Conservation (phyloP, 1,139 yeast genomes). For the Scheffersomyces illinoinensis region DNA sequence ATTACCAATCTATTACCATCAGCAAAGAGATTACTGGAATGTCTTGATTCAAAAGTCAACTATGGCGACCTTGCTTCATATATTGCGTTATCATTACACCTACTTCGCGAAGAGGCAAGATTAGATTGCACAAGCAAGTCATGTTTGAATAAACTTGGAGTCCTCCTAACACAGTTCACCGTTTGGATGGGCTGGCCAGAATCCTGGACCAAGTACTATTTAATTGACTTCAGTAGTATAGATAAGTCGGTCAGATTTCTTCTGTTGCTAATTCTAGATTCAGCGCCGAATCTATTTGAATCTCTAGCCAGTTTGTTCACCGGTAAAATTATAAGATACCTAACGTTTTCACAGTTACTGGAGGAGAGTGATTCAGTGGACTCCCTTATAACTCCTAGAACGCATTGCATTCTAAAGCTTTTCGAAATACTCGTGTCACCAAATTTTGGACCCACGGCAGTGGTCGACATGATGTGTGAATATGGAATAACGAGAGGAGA, state of each 20-base stretch:
- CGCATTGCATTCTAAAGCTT: conserved; percentile 54
- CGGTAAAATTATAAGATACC: conserved; percentile 47
- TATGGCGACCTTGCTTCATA: conserved; percentile 57
- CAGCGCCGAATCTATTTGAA: conserved; percentile 58
- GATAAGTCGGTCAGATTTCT: conserved; percentile 33
- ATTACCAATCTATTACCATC: conserved; percentile 41
- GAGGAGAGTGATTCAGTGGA: conserved; percentile 68
- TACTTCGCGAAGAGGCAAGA: conserved; percentile 72
- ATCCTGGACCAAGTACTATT: conserved; percentile 63
- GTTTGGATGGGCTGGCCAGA: conserved; percentile 77
- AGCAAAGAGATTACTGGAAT: conserved; percentile 33
- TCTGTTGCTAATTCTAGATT: conserved; percentile 42
- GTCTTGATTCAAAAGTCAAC: conserved; percentile 23
- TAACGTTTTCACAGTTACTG: conserved; percentile 68
- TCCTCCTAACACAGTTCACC: conserved; percentile 61
- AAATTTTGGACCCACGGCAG: conserved; percentile 49
- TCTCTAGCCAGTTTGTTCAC: conserved; percentile 57
- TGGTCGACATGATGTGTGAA: conserved; percentile 61
- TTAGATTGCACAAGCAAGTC: conserved; percentile 51
- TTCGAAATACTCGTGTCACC: conserved; percentile 65
- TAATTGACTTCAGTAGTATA: conserved; percentile 22
- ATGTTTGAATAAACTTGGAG: conserved; percentile 44
- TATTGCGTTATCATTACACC: conserved; percentile 69
- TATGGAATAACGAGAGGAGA: conserved; percentile 51
- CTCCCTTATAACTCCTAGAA: conserved; percentile 61